A percentile compares a stretch with the other conserved stretches of the same genome.
Evolutionary conservation across 345 rosid species (phyloP).

Genomic region (Populus davidiana): DNA sequence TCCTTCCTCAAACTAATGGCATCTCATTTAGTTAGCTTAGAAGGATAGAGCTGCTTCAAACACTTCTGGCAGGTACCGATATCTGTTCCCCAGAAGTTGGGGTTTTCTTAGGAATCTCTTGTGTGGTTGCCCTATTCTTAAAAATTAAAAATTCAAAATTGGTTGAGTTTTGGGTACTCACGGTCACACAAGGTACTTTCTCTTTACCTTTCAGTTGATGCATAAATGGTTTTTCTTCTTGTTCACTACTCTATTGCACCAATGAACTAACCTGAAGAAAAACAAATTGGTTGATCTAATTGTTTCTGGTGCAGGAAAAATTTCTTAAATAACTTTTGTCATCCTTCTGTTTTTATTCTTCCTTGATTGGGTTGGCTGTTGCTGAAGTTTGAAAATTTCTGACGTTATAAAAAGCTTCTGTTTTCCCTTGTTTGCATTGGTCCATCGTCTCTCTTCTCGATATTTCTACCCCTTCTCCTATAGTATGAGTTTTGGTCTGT

Average conservation of each 20-base stretch:
- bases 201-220: not conserved
- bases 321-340: not conserved
- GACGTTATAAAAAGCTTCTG: not conserved
- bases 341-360: not conserved
- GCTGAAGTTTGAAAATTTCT: not conserved
- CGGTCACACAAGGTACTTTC: not conserved
- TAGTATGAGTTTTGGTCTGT: slow-evolving; percentile 12
- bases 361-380: not conserved
- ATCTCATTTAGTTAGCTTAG: slow-evolving; percentile 46
- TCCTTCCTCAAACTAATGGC: slow-evolving; percentile 46
- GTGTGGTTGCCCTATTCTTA: slow-evolving; percentile 6
- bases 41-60: slow-evolving; percentile 57
- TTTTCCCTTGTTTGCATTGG: not conserved
- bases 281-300: not conserved
- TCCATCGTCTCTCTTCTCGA: not conserved
- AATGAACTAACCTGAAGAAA: not conserved
- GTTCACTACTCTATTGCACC: not conserved
- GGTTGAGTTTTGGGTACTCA: not conserved
- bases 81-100: slow-evolving; percentile 49
- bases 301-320: not conserved
- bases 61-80: slow-evolving; percentile 59
- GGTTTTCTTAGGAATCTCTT: slow-evolving; percentile 19
- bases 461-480: not conserved
- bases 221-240: not conserved
- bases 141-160: not conserved